Evolutionary conservation across 164 flowering plant genomes (phyloP).

Genomic region (Annona squamosa): DNA sequence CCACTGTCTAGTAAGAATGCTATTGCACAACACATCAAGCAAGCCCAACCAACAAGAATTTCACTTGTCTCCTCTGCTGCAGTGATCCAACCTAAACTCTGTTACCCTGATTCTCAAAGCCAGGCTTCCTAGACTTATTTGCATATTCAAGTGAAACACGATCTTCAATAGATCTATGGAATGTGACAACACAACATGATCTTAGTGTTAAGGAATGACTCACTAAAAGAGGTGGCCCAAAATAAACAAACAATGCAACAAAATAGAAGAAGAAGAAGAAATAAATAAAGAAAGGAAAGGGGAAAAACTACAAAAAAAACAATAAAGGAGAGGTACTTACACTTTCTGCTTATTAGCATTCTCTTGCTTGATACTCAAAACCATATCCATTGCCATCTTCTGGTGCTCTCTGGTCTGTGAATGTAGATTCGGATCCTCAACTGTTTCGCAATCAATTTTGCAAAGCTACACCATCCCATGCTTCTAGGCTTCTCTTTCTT

Average conservation of each 20-base stretch:
- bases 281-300: background rate
- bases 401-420: conserved; percentile 94
- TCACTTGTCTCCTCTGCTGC: background rate
- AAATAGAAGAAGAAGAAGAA: too few species aligned
- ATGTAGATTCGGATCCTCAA: conserved; percentile 87
- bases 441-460: conserved; percentile 85
- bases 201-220: background rate
- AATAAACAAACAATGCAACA: background rate
- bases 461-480: conserved; percentile 93
- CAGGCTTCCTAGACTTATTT: conserved; percentile 39
- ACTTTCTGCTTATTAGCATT: conserved; percentile 62
- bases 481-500: conserved; percentile 61
- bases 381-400: conserved; percentile 88
- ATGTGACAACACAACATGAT: conserved; percentile 1
- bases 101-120: conserved; percentile 42
- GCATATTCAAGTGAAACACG: conserved; percentile 35
- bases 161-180: conserved; percentile 45
- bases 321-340: conserved; percentile 29
- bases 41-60: too few species aligned
- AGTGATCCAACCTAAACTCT: conserved; percentile 26
- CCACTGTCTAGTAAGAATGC: too few species aligned
- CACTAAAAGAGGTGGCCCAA: background rate
- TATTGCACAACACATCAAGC: too few species aligned
- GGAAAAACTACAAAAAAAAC: too few species aligned
- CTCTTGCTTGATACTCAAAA: conserved; percentile 58